Conservation (phyloP, 768 basidiomycete genomes). For the Naganishia vishniacii region DNA sequence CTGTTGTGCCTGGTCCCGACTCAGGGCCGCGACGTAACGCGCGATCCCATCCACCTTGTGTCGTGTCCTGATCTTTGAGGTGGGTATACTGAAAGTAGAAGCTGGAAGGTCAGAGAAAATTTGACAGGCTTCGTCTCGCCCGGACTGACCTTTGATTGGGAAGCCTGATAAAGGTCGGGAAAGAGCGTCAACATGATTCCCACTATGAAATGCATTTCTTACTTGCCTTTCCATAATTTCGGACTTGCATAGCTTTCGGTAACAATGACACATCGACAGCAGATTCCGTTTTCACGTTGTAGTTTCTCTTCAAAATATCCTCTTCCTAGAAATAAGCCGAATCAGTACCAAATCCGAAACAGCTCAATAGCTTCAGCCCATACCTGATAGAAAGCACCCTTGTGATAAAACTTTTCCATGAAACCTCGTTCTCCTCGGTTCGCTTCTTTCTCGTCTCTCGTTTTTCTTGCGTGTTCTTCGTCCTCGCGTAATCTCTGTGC, state of each 20-base stretch:
- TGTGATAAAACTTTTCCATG: slow-evolving; percentile 98
- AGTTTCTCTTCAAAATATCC: slow-evolving; percentile 78
- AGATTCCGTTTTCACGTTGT: slow-evolving; percentile 71
- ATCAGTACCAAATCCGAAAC: not conserved
- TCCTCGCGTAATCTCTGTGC: slow-evolving; percentile 89
- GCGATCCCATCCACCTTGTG: slow-evolving; percentile 48
- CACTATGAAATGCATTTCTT: not conserved
- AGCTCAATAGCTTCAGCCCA: slow-evolving; percentile 44
- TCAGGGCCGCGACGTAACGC: slow-evolving; percentile 33
- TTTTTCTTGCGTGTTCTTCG: slow-evolving; percentile 72
- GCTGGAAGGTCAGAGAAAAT: no score
- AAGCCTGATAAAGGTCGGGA: slow-evolving; percentile 12
- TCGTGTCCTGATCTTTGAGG: slow-evolving; percentile 89
- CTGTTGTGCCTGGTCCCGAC: slow-evolving; percentile 46
- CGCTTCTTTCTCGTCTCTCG: slow-evolving; percentile 62
- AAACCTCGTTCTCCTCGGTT: slow-evolving; percentile 71
- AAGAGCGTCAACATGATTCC: not conserved
- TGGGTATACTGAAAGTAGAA: slow-evolving; percentile 99
- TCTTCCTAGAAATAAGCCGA: slow-evolving; percentile 58
- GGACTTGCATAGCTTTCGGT: slow-evolving; percentile 94
- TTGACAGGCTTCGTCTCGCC: not conserved
- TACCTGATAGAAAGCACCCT: slow-evolving; percentile 94
- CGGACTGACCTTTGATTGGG: slow-evolving; percentile 19
- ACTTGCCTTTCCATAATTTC: slow-evolving; percentile 61
- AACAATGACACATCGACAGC: slow-evolving; percentile 80